Base-by-base conservation (phyloP, 2,329 filamentous ascomycete species). In the Hypoxylon sp. region DNA sequence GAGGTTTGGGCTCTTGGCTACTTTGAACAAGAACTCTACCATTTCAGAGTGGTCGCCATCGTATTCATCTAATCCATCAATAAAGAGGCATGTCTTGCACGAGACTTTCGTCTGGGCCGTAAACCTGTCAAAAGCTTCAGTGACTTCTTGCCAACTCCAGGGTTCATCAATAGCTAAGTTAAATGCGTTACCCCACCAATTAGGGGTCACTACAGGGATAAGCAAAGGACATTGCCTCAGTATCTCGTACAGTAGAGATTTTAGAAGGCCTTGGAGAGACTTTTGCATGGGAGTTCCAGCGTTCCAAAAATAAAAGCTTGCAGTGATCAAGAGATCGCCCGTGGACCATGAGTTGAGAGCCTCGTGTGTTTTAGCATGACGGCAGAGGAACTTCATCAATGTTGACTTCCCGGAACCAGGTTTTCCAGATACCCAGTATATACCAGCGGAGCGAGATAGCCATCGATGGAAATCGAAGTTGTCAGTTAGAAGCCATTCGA, bases 31-130 rank as follows among this genome's bases (percentile, higher is more conserved):
- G 17, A 4, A 14, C 31, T 33, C 10, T 13, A 60, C 6, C 5
- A 60, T 31, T 4, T 52, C 57, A 24, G 47, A 13, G 10, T 52
- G 48, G 14, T 53, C 17, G 24, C 37, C 57, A 19, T 46, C n/a
- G 8, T 31, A 52, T 44, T 60, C 57, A 22, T 60, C 57, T n/a
- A 60, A 37, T 13, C 57, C 57, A 24, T 60, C 57, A 19, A 60
- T 44, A 4, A 60, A 60, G 22, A 60, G 48, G 11, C n/a, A 13
- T 48, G 46, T 48, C 22, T 48, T 48, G 46, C 39, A 44, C 10
- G 46, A 9, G 22, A 26, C 2, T 24, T 48, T 26, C 46, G 17
- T 48, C 46, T 22, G 46, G 2, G 5, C 24, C 24, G 17, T 24
- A 26, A 48, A 24, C 22, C 46, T n/a, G 17, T 26, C 17, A 11